Percentiles rank a stretch among this genome's conserved stretches.
phyloP scores from a whole-genome alignment of 768 basidiomycete species.

The Thelephora aurantiotincta region DNA sequence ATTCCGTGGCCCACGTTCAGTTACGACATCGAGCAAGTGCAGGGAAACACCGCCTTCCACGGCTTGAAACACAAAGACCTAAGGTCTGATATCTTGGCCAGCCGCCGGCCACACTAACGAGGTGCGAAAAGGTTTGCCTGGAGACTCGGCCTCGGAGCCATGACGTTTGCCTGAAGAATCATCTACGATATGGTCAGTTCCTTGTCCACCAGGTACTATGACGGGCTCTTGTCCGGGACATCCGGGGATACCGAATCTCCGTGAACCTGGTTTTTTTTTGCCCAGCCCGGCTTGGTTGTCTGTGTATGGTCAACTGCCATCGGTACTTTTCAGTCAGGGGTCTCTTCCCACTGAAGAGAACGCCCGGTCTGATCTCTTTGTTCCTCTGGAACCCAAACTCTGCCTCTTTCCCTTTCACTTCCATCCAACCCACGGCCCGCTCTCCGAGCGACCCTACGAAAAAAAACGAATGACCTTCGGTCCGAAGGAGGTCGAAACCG shows the following conservation, averaged over 20 bases:
- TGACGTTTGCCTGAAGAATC: background rate
- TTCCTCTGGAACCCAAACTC: constrained; percentile 90
- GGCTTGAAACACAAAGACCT: background rate
- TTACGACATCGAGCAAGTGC: no score
- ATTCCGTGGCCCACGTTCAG: no score
- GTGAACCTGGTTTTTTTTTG: constrained; percentile 26
- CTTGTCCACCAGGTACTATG: constrained; percentile 44
- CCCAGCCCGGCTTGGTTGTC: background rate
- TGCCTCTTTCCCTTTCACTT: constrained; percentile 77
- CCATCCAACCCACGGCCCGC: constrained; percentile 49
- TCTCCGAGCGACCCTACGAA: constrained; percentile 21
- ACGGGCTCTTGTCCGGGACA: constrained; percentile 41
- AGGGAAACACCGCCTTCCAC: no score
- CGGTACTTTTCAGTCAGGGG: constrained; percentile 28
- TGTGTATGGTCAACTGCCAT: background rate
- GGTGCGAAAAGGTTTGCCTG: no score
- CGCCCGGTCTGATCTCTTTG: constrained; percentile 67
- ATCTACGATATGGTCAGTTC: background rate
- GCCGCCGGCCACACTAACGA: no score
- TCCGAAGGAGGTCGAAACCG: constrained; percentile 34
- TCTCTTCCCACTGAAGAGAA: constrained; percentile 68
- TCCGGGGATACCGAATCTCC: constrained; percentile 33
- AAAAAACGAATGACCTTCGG: constrained; percentile 38
- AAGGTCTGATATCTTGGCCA: constrained; percentile 20
- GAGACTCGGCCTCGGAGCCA: no score